Conservation (phyloP, 1,284 basidiomycete species). For the Mycena sp. region DNA sequence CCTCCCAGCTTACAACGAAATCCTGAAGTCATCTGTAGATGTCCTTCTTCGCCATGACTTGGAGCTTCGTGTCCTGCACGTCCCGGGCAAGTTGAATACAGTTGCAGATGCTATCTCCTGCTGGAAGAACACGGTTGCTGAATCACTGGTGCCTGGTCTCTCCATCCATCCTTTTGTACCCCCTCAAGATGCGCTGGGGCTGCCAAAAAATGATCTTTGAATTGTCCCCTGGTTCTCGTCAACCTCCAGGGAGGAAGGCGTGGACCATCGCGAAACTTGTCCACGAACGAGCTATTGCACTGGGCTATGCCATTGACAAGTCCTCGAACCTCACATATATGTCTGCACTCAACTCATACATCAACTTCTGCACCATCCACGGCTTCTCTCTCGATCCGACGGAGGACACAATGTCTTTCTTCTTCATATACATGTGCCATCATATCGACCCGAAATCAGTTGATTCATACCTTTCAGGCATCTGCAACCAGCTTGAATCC, state of each 20-base stretch:
- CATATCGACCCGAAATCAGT: conserved; percentile 50
- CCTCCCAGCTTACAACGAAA: conserved; percentile 19
- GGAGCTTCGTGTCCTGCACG: conserved; percentile 34
- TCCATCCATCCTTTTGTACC: conserved; percentile 33
- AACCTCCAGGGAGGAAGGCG: conserved; percentile 30
- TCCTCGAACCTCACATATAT: conserved; percentile 41
- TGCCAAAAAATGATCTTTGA: conserved; percentile 31
- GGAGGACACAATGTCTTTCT: conserved; percentile 45
- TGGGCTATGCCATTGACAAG: conserved; percentile 41
- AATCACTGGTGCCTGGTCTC: background rate
- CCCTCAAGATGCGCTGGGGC: conserved; percentile 39
- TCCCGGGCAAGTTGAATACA: conserved; percentile 33
- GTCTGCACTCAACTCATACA: conserved; percentile 49
- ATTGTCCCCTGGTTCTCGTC: conserved; percentile 31
- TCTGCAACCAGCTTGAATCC: conserved; percentile 46
- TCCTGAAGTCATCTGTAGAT: conserved; percentile 18
- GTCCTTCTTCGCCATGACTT: background rate
- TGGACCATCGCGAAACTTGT: conserved; percentile 45
- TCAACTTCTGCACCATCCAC: conserved; percentile 47
- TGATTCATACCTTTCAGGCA: conserved; percentile 50
- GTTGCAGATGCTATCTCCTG: conserved; percentile 40
- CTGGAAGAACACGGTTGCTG: background rate
- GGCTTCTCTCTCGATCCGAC: conserved; percentile 44
- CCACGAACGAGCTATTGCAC: conserved; percentile 42
- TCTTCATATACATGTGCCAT: too few relatives aligned